Conservation (phyloP, 371 early-diverging fungal species). For the Mucor lusitanicus region DNA sequence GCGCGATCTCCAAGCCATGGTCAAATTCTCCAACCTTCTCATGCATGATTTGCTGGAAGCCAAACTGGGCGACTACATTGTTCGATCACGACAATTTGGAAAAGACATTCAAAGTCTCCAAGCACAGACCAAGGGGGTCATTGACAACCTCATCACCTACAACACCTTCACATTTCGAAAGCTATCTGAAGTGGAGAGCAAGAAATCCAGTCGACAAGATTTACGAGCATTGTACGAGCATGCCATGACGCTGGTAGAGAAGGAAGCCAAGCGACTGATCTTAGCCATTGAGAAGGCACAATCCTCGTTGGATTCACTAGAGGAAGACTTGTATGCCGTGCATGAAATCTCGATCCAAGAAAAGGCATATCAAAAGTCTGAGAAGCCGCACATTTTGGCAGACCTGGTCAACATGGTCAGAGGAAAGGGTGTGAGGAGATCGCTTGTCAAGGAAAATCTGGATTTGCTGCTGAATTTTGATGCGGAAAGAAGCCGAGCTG, state of each 20-base stretch:
- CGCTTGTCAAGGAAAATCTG: conserved; percentile 44
- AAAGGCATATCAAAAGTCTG: conserved; percentile 32
- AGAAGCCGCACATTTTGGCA: conserved; percentile 32
- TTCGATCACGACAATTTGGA: conserved; percentile 37
- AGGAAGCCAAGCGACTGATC: conserved; percentile 40
- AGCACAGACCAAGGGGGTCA: conserved; percentile 23
- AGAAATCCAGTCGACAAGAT: conserved; percentile 36
- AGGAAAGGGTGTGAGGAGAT: conserved; percentile 33
- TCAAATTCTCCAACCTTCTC: conserved; percentile 43
- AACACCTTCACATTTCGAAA: conserved; percentile 44
- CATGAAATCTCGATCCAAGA: conserved; percentile 51
- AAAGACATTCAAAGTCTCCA: conserved; percentile 35
- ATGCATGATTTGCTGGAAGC: conserved; percentile 33
- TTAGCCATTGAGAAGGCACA: conserved; percentile 38
- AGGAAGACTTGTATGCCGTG: conserved; percentile 40
- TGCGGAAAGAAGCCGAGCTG: conserved; percentile 32
- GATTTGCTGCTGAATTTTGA: conserved; percentile 39
- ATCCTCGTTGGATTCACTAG: conserved; percentile 32
- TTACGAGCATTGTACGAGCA: conserved; percentile 39
- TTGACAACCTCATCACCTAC: conserved; percentile 52
- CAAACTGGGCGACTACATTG: conserved; percentile 42
- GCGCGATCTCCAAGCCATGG: conserved; percentile 45
- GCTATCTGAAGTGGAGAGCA: conserved; percentile 34
- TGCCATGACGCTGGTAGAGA: conserved; percentile 46
- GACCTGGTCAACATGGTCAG: conserved; percentile 36